Evolutionary conservation across 148 eudicot genomes (phyloP).

Genomic region (Vaccinium vitisidaea): DNA sequence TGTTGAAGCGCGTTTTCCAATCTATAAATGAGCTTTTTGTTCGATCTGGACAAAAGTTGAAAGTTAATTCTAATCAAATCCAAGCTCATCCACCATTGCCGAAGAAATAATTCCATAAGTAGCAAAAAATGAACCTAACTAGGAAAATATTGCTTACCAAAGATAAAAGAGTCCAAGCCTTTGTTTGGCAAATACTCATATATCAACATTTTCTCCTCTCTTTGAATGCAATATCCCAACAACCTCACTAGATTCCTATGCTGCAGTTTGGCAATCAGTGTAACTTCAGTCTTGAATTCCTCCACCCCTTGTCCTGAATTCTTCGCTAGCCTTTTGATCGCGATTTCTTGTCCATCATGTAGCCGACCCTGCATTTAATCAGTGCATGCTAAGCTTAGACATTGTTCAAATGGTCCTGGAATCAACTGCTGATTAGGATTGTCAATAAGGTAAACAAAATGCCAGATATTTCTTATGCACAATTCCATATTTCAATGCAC

Average conservation of each 20-base stretch:
- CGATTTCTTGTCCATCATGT: constrained; percentile 44
- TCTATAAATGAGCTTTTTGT: constrained; percentile 31
- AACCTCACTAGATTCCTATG: neutral
- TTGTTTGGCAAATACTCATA: constrained; percentile 61
- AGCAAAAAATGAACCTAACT: neutral
- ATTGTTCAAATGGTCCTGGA: neutral
- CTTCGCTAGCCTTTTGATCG: constrained; percentile 50
- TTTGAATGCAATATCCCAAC: neutral
- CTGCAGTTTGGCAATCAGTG: neutral
- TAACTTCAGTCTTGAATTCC: constrained; percentile 44
- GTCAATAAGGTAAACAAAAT: neutral
- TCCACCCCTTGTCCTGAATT: constrained; percentile 58
- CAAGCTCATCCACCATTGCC: neutral
- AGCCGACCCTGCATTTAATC: constrained; percentile 28
- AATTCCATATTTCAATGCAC: neutral
- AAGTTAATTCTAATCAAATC: neutral
- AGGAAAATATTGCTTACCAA: constrained; percentile 33
- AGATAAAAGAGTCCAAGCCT: constrained; percentile 54
- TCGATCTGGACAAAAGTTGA: constrained; percentile 29
- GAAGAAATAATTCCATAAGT: neutral
- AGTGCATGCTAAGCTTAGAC: neutral
- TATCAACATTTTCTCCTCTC: constrained; percentile 5
- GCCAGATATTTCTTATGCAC: neutral
- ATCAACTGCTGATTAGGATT: neutral
- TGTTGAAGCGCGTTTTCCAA: constrained; percentile 34